Conservation (phyloP, 2,329 filamentous ascomycete genomes). For the Colletotrichum sp. region DNA sequence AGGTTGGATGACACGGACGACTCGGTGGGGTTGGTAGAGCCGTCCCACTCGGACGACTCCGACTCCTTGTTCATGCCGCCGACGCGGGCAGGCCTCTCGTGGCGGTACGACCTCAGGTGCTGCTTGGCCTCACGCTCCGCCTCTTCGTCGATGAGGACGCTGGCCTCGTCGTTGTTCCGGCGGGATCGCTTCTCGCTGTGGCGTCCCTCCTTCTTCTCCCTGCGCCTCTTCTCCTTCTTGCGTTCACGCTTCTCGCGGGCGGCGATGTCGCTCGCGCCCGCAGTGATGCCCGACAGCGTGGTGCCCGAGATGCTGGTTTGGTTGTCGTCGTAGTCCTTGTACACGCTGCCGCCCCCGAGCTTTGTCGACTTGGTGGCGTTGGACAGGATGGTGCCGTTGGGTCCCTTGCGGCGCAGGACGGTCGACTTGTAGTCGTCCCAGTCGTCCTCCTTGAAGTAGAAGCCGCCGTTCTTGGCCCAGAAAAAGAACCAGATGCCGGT, state of each 20-base stretch:
- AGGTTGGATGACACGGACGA: conserved; percentile 70
- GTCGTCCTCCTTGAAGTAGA: conserved; percentile 82
- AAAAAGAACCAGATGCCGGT: conserved; percentile 97
- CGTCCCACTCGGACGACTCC: conserved; percentile 83
- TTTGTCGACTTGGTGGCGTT: conserved; percentile 83
- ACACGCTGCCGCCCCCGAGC: conserved; percentile 87
- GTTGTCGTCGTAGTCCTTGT: conserved; percentile 69
- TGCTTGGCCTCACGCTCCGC: conserved; percentile 68
- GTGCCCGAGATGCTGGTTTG: conserved; percentile 51
- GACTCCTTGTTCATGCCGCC: conserved; percentile 86
- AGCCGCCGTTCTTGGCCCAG: conserved; percentile 96
- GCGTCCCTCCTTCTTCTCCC: conserved; percentile 36
- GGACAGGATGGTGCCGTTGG: conserved; percentile 84
- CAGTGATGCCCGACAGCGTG: conserved; percentile 61
- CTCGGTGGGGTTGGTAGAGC: conserved; percentile 70
- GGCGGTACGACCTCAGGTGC: conserved; percentile 82
- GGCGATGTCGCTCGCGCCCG: conserved; percentile 59
- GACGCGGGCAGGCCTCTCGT: conserved; percentile 85
- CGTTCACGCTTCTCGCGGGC: conserved; percentile 63
- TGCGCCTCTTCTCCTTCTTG: conserved; percentile 53
- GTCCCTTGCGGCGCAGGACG: conserved; percentile 85
- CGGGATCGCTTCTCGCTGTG: conserved; percentile 33
- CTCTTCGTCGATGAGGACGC: conserved; percentile 63
- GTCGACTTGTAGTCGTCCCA: conserved; percentile 99
- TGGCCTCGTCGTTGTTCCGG: conserved; percentile 45